Conservation (phyloP, 768 basidiomycete genomes). For the Naganishia vaughanmartiniae region DNA sequence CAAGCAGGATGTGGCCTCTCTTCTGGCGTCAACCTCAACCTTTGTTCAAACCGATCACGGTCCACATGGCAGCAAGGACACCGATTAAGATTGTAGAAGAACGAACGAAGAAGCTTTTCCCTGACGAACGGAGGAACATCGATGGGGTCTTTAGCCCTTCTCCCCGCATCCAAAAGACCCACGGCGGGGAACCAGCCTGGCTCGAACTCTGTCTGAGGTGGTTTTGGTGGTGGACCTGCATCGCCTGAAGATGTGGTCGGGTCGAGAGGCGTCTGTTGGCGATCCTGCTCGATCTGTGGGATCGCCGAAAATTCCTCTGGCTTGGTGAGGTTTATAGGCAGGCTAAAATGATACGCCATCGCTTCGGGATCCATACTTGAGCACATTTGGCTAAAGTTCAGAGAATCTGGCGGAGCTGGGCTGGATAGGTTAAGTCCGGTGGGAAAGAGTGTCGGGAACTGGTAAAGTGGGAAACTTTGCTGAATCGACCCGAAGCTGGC, state of each 20-base stretch:
- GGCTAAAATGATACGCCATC: background rate
- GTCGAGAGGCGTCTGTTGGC: background rate
- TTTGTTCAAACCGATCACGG: background rate
- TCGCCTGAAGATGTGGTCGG: background rate
- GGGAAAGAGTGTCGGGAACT: background rate
- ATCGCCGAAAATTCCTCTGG: background rate
- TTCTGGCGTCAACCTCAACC: background rate
- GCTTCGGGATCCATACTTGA: background rate
- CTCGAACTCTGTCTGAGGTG: background rate
- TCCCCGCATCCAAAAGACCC: background rate
- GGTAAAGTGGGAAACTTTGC: background rate
- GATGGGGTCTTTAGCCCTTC: background rate
- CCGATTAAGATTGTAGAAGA: background rate
- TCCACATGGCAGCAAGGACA: constrained; percentile 8
- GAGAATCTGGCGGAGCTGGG: background rate
- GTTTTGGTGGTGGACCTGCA: background rate
- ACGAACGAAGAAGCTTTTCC: constrained; percentile 7
- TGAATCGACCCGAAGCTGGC: background rate
- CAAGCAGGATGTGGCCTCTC: constrained; percentile 8
- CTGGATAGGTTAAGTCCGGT: constrained; percentile 13
- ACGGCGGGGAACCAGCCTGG: background rate
- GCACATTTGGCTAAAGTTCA: background rate
- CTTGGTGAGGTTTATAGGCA: background rate
- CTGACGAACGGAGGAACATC: constrained; percentile 2
- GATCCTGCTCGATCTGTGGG: background rate